A percentile compares a stretch with the other conserved stretches of the same genome.
These are phyloP conservation scores for Aureobasidium mangrovei DNA, from an alignment of 2,329 filamentous ascomycete genomes.

Conservation along the genomic window DNA sequence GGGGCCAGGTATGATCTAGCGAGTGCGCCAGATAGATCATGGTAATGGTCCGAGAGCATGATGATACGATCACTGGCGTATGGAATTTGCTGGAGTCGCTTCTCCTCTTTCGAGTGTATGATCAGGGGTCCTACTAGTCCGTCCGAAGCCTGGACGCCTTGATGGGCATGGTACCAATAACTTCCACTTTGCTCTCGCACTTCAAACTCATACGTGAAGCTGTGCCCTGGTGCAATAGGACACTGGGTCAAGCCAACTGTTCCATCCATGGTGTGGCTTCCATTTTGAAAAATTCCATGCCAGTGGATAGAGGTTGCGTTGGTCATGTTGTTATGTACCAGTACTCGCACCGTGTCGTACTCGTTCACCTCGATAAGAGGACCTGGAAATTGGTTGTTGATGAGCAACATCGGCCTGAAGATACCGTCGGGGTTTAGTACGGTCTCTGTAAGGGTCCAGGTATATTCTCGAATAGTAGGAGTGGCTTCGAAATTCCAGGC, in stretches of 20 bases:
- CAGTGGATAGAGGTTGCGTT: conserved; percentile 57
- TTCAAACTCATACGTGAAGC: conserved; percentile 56
- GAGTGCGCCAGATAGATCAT: conserved; percentile 43
- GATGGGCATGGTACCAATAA: conserved; percentile 57
- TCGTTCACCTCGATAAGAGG: conserved; percentile 40
- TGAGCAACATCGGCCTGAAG: conserved; percentile 33
- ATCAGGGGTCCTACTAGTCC: conserved; percentile 54
- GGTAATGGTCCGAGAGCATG: conserved; percentile 60
- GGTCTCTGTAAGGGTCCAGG: conserved; percentile 52
- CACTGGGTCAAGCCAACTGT: conserved; percentile 56
- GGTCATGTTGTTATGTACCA: conserved; percentile 51
- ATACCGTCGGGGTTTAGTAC: conserved; percentile 51
- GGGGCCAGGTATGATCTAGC: conserved; percentile 46
- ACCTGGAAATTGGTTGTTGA: conserved; percentile 33
- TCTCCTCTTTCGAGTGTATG: conserved; percentile 44
- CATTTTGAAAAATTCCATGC: conserved; percentile 61
- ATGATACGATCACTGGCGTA: conserved; percentile 50
- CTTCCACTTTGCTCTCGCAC: conserved; percentile 36
- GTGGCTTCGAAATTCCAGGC: conserved; percentile 47
- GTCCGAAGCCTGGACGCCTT: conserved; percentile 50
- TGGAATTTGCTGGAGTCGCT: conserved; percentile 32
- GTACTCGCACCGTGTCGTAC: conserved; percentile 59
- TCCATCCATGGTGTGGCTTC: conserved; percentile 59
- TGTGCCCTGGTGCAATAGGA: conserved; percentile 46
- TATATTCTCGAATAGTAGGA: conserved; percentile 47